Conservation (phyloP, 306 rosid species). For the Cucumis cinereus region DNA sequence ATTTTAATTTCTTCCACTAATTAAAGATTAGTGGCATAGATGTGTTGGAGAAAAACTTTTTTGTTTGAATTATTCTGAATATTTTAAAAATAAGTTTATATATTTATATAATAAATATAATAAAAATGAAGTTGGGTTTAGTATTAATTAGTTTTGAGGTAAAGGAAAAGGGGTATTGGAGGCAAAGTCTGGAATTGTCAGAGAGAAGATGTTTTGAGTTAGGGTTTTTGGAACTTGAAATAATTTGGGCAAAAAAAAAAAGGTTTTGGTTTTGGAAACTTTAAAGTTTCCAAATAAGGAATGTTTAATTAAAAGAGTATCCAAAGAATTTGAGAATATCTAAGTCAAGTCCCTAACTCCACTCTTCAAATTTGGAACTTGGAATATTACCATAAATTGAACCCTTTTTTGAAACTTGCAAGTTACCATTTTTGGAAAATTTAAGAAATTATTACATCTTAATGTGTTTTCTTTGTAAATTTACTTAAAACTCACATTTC, state of each 20-base stretch:
- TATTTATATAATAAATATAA: too few relatives aligned
- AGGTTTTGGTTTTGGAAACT: not conserved
- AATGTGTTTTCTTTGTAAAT: too few relatives aligned
- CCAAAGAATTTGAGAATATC: not conserved
- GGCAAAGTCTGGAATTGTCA: not conserved
- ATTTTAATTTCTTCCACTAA: not conserved
- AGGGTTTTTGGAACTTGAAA: not conserved
- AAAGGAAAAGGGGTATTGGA: not conserved
- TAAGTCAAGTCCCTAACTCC: not conserved
- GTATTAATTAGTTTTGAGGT: too few relatives aligned
- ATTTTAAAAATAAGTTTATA: too few relatives aligned
- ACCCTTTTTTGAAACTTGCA: not conserved
- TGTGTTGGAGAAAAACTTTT: not conserved
- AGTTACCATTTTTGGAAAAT: not conserved
- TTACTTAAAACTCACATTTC: too few relatives aligned
- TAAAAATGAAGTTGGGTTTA: too few relatives aligned
- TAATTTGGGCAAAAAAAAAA: not conserved
- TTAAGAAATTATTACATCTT: too few relatives aligned
- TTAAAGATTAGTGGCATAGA: not conserved
- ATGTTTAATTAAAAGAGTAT: not conserved
- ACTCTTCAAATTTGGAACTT: not conserved
- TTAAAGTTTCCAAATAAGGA: slow-evolving; percentile 5
- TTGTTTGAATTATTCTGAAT: not conserved
- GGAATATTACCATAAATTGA: not conserved
- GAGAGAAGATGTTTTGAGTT: not conserved